Percentiles rank a stretch among this genome's conserved stretches.
Conservation (phyloP, 129 eudicot genomes). For the Calendula officinalis region DNA sequence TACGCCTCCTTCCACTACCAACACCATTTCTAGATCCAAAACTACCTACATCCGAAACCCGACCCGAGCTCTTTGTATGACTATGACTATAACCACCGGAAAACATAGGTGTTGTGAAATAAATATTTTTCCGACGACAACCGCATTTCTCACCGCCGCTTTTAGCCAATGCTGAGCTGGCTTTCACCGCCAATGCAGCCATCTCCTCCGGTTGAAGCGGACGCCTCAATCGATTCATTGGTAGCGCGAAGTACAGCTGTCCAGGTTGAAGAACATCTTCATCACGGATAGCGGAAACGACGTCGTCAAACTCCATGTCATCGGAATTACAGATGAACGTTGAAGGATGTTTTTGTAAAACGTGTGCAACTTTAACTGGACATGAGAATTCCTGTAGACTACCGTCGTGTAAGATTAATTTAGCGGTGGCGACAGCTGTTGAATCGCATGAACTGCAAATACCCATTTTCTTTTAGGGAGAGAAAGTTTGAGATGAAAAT, state of each 20-base stretch:
- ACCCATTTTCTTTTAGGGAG: slow-evolving; percentile 46
- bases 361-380: slow-evolving; percentile 64
- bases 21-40: slow-evolving; percentile 26
- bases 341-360: slow-evolving; percentile 51
- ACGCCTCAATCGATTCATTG: slow-evolving; percentile 41
- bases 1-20: slow-evolving; percentile 40
- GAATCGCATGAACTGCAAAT: slow-evolving; percentile 74
- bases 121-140: slow-evolving; percentile 15
- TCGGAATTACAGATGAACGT: slow-evolving; percentile 74
- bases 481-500: neutral
- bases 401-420: slow-evolving; percentile 60
- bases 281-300: slow-evolving; percentile 54
- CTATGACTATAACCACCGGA: slow-evolving; percentile 12
- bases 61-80: slow-evolving; percentile 25
- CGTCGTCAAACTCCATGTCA: slow-evolving; percentile 83
- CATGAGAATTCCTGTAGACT: slow-evolving; percentile 61
- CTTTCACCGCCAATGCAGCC: slow-evolving; percentile 95
- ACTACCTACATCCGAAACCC: slow-evolving; percentile 42
- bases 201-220: slow-evolving; percentile 76
- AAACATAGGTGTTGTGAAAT: slow-evolving; percentile 17
- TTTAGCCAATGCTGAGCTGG: slow-evolving; percentile 68
- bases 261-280: slow-evolving; percentile 65
- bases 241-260: slow-evolving; percentile 68
- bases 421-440: slow-evolving; percentile 66
- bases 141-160: slow-evolving; percentile 61